phyloP scores from a whole-genome alignment of 1,139 yeast species.

The Zygosaccharomyces sapae region DNA sequence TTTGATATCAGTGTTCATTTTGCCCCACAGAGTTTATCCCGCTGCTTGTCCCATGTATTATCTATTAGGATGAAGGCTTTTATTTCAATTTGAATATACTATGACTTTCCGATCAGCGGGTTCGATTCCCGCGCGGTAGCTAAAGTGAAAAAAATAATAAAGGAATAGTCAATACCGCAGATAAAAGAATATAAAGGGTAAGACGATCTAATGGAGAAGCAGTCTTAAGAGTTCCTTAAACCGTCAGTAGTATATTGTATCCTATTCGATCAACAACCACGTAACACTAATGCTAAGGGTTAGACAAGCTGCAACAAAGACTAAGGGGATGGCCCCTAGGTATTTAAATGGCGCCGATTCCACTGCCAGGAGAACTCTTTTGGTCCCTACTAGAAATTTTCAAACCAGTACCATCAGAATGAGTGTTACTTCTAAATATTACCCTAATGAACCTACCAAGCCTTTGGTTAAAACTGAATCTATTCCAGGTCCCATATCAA shows the following conservation, averaged over 20 bases:
- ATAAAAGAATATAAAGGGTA: conserved; percentile 1
- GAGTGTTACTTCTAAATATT: conserved; percentile 52
- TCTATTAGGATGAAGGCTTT: too few relatives aligned
- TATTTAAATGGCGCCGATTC: background rate
- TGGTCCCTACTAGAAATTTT: background rate
- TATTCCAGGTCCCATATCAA: conserved; percentile 61
- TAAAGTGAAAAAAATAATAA: background rate
- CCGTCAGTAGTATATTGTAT: background rate
- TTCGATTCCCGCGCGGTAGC: conserved; percentile 4
- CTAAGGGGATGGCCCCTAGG: conserved; percentile 1
- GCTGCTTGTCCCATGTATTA: too few relatives aligned
- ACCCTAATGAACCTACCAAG: conserved; percentile 51
- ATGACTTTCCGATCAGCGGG: conserved; percentile 2
- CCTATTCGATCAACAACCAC: background rate
- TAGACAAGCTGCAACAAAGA: background rate
- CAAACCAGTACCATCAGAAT: conserved; percentile 18
- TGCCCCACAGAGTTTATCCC: too few relatives aligned
- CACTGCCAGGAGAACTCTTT: too few relatives aligned
- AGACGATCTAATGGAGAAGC: background rate
- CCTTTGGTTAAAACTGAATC: conserved; percentile 47
- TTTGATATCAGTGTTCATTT: too few relatives aligned
- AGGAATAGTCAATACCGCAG: background rate
- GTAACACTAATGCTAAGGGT: background rate
- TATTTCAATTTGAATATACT: background rate
- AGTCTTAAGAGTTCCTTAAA: too few relatives aligned